phyloP scores from a whole-genome alignment of 2,329 filamentous ascomycete genomes.

The Stylonectria norvegica region DNA sequence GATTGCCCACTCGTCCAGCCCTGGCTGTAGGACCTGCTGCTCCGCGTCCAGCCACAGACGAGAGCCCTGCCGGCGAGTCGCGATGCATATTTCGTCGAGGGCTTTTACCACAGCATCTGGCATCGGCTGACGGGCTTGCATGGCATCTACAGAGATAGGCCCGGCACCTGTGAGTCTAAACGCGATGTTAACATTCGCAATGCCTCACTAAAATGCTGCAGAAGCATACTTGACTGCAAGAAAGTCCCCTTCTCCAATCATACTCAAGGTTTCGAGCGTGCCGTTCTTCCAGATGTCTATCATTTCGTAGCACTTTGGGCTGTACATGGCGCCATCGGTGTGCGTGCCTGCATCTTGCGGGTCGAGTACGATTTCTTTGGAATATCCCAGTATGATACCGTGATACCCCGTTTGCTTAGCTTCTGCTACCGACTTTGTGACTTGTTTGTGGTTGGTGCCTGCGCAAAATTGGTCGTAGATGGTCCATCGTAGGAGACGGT shows the following conservation, averaged over 20 bases:
- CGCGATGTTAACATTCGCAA: too few relatives aligned
- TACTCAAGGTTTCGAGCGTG: slow-evolving; percentile 50
- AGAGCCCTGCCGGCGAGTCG: slow-evolving; percentile 34
- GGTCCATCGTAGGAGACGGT: slow-evolving; percentile 41
- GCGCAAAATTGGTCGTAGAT: slow-evolving; percentile 58
- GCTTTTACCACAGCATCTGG: slow-evolving; percentile 39
- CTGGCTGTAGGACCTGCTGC: slow-evolving; percentile 41
- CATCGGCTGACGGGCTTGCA: slow-evolving; percentile 32
- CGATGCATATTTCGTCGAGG: slow-evolving; percentile 37
- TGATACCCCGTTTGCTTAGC: slow-evolving; percentile 49
- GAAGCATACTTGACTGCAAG: slow-evolving; percentile 53
- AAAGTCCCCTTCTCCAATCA: slow-evolving; percentile 51
- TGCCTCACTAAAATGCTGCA: not conserved
- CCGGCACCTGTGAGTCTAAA: slow-evolving; percentile 44
- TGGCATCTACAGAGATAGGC: slow-evolving; percentile 34
- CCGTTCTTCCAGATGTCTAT: slow-evolving; percentile 50
- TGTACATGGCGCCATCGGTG: slow-evolving; percentile 9
- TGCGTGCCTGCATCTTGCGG: slow-evolving; percentile 15
- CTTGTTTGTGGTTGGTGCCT: slow-evolving; percentile 46
- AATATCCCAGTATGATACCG: slow-evolving; percentile 53
- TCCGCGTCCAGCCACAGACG: slow-evolving; percentile 46
- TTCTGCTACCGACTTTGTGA: slow-evolving; percentile 40
- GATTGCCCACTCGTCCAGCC: slow-evolving; percentile 32
- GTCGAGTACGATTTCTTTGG: slow-evolving; percentile 44
- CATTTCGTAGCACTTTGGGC: slow-evolving; percentile 10